Evolutionary conservation across 495 filamentous ascomycete species (phyloP).

Genomic region (Neurospora cerealis): DNA sequence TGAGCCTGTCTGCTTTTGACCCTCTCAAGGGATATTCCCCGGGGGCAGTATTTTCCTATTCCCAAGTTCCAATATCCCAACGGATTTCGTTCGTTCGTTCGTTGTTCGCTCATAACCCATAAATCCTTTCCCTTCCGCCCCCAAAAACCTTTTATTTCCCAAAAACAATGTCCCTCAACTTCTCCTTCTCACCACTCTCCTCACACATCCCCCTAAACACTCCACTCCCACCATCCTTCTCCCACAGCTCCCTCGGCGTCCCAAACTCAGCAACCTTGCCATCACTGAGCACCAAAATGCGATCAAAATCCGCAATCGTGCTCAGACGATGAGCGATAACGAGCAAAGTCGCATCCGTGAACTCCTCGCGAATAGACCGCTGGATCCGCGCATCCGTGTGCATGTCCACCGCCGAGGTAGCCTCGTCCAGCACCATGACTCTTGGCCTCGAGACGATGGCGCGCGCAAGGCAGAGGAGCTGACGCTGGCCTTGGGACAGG

Average conservation of each 20-base stretch:
- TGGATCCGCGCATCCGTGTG: constrained; percentile 76
- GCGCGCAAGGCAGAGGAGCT: constrained; percentile 80
- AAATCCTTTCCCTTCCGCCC: neutral
- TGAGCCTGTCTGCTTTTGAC: neutral
- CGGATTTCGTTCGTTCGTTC: neutral
- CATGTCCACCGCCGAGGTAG: constrained; percentile 83
- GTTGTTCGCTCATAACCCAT: neutral
- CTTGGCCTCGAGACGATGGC: constrained; percentile 73
- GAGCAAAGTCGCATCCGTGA: constrained; percentile 64
- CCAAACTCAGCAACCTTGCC: constrained; percentile 69
- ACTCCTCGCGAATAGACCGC: constrained; percentile 70
- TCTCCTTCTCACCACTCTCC: constrained; percentile 60
- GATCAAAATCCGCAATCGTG: constrained; percentile 80
- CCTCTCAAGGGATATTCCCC: neutral
- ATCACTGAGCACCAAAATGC: constrained; percentile 71
- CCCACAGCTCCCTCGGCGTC: constrained; percentile 56
- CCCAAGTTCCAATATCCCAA: neutral
- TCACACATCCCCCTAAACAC: constrained; percentile 66
- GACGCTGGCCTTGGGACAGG: constrained; percentile 78
- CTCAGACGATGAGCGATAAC: constrained; percentile 83
- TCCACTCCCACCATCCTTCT: constrained; percentile 35
- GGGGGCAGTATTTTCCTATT: neutral
- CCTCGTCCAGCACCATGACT: constrained; percentile 86
- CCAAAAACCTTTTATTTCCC: constrained; percentile 11
- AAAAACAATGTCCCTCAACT: constrained; percentile 46